A percentile compares a stretch with the other conserved stretches of the same genome.
Conservation (phyloP, 2,329 filamentous ascomycete species). For the Aspergillus pseudotamarii region DNA sequence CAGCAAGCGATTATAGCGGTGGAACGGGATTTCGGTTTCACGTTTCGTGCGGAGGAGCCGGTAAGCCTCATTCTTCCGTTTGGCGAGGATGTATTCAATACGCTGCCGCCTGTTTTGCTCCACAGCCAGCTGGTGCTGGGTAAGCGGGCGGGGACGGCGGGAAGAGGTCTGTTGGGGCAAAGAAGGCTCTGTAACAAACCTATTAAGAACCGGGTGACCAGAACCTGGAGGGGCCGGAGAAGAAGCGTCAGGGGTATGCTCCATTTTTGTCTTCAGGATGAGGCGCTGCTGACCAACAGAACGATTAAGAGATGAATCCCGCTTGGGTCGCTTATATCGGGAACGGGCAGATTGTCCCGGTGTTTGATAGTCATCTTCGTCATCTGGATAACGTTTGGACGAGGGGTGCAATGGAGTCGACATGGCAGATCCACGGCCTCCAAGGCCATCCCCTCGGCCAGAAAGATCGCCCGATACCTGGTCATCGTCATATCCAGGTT, state of each 20-base stretch:
- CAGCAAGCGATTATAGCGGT: conserved; percentile 46
- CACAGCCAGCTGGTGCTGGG: conserved; percentile 53
- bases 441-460: conserved; percentile 24
- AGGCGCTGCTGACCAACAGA: conserved; percentile 43
- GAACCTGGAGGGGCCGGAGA: conserved; percentile 49
- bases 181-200: conserved; percentile 41
- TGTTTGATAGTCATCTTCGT: conserved; percentile 47
- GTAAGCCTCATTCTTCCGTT: conserved; percentile 44
- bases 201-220: conserved; percentile 45
- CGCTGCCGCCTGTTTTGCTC: conserved; percentile 53
- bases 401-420: conserved; percentile 44
- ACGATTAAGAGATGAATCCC: conserved; percentile 40
- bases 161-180: conserved; percentile 31
- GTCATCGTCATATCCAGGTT: conserved; percentile 39
- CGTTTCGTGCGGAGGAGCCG: conserved; percentile 41
- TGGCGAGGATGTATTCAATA: conserved; percentile 50
- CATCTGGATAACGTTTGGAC: conserved; percentile 36
- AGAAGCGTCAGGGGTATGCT: conserved; percentile 44
- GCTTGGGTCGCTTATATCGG: conserved; percentile 44
- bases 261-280: conserved; percentile 48
- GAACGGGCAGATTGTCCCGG: conserved; percentile 40
- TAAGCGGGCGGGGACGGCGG: conserved; percentile 51
- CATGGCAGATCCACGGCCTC: conserved; percentile 31
- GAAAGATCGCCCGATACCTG: conserved; percentile 29
- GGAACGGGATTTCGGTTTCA: conserved; percentile 43